Percentiles rank a stretch among this genome's conserved stretches.
phyloP scores from a whole-genome alignment of 768 basidiomycete genomes.

The Mycena chlorophos region DNA sequence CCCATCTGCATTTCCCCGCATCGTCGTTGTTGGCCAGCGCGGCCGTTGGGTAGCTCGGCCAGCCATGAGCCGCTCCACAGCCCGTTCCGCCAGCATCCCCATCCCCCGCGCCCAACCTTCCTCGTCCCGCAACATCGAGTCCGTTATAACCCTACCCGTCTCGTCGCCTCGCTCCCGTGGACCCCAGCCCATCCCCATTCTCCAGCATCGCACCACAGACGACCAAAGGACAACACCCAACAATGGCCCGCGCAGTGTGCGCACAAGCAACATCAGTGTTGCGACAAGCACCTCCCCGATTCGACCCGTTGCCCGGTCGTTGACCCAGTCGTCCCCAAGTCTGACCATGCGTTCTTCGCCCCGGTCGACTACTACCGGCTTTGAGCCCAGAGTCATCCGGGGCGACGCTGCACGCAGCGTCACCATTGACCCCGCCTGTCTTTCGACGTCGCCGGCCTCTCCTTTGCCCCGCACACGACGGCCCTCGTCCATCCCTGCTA shows the following conservation, averaged over 20 bases:
- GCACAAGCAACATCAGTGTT: slow-evolving; percentile 30
- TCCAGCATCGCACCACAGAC: slow-evolving; percentile 29
- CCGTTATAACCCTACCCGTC: slow-evolving; percentile 63
- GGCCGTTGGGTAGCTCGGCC: background rate
- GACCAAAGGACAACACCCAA: slow-evolving; percentile 41
- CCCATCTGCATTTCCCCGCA: background rate
- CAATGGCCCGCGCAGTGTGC: slow-evolving; percentile 44
- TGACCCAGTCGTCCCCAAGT: slow-evolving; percentile 34
- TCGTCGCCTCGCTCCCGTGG: slow-evolving; percentile 43
- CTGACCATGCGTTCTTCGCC: slow-evolving; percentile 34
- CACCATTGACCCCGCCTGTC: slow-evolving; percentile 43
- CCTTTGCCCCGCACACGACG: slow-evolving; percentile 46
- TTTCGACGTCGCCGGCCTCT: slow-evolving; percentile 40
- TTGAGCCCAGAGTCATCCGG: slow-evolving; percentile 72
- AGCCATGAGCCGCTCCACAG: slow-evolving; percentile 52
- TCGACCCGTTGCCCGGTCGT: slow-evolving; percentile 46
- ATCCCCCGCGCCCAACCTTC: slow-evolving; percentile 53
- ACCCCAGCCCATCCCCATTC: slow-evolving; percentile 31
- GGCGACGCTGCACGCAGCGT: slow-evolving; percentile 42
- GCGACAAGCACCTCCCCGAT: slow-evolving; percentile 38
- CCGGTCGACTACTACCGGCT: slow-evolving; percentile 39
- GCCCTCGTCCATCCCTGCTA: slow-evolving; percentile 38
- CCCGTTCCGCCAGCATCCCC: slow-evolving; percentile 68
- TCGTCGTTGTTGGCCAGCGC: background rate
- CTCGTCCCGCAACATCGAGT: slow-evolving; percentile 61